Conservation (phyloP, 768 basidiomycete genomes). For the Suillus paluster region DNA sequence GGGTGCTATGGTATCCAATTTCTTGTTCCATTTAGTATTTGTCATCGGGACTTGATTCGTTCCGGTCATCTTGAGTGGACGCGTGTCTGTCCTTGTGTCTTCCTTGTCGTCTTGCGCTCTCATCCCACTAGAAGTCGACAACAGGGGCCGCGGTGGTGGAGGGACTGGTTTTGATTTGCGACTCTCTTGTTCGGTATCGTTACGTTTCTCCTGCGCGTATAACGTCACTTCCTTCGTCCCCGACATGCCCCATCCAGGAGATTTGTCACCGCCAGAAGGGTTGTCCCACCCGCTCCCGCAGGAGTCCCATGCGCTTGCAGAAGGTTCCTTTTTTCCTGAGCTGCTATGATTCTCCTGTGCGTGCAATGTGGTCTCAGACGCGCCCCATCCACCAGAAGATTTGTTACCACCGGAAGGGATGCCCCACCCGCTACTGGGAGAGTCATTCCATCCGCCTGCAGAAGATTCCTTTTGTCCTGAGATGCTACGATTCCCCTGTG, state of each 20-base stretch:
- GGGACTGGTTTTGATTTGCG: constrained; percentile 16
- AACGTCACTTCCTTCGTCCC: background rate
- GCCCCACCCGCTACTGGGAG: background rate
- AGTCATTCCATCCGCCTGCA: too few relatives aligned
- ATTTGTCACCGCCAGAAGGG: background rate
- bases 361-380: background rate
- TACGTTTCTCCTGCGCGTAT: background rate
- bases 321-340: too few relatives aligned
- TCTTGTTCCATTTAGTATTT: constrained; percentile 19
- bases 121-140: background rate
- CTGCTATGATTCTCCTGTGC: background rate
- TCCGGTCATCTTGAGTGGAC: constrained; percentile 20
- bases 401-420: background rate
- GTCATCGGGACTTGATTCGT: constrained; percentile 28
- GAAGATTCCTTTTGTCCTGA: too few relatives aligned
- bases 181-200: constrained; percentile 10
- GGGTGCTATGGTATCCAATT: background rate
- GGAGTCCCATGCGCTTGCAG: background rate
- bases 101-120: constrained; percentile 17
- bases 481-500: too few relatives aligned
- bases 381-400: background rate
- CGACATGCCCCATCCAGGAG: background rate
- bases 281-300: background rate
- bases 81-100: constrained; percentile 7
- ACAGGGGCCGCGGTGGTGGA: constrained; percentile 33